These are phyloP conservation scores for Chrysoporthe austroafricana DNA, from an alignment of 2,329 filamentous ascomycete species.

Conservation along the genomic window DNA sequence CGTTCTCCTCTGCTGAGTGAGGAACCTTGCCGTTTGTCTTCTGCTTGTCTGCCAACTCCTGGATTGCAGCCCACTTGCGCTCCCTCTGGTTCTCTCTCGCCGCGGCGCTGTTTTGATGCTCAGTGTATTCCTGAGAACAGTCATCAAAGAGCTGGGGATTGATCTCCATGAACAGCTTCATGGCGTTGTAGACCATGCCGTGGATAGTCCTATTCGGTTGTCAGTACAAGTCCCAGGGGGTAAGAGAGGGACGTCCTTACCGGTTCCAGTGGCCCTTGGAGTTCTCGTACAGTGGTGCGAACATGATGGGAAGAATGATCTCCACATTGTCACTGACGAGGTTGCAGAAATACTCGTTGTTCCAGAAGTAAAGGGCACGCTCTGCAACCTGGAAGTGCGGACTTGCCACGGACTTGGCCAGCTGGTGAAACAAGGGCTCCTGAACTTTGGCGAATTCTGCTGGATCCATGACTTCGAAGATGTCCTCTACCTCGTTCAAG, in stretches of 20 bases:
- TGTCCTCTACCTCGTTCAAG: conserved; percentile 97
- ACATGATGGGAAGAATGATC: conserved; percentile 98
- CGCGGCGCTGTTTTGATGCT: conserved; percentile 91
- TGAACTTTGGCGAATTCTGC: conserved; percentile 98
- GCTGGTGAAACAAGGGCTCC: conserved; percentile 93
- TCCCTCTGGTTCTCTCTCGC: conserved; percentile 80
- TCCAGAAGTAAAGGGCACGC: conserved; percentile 98
- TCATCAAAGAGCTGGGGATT: conserved; percentile 98
- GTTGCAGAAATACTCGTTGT: conserved; percentile 99
- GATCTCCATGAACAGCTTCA: conserved; percentile 99
- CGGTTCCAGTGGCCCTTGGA: conserved; percentile 99
- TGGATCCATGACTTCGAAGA: conserved; percentile 99
- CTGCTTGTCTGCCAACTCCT: conserved; percentile 76
- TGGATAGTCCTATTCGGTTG: conserved; percentile 78
- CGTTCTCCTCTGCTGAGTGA: conserved; percentile 70
- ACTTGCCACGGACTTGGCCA: conserved; percentile 96
- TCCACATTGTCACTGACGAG: conserved; percentile 98
- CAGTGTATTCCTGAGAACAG: conserved; percentile 96
- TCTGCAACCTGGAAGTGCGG: conserved; percentile 99
- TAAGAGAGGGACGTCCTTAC: conserved; percentile 54
- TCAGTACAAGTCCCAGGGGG: conserved; percentile 11
- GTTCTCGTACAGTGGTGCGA: conserved; percentile 96
- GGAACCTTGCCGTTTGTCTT: conserved; percentile 49
- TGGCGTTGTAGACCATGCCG: conserved; percentile 99
- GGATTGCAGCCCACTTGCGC: conserved; percentile 85